Evolutionary conservation across 768 basidiomycete genomes (phyloP).

Genomic region (Mycena polygramma): DNA sequence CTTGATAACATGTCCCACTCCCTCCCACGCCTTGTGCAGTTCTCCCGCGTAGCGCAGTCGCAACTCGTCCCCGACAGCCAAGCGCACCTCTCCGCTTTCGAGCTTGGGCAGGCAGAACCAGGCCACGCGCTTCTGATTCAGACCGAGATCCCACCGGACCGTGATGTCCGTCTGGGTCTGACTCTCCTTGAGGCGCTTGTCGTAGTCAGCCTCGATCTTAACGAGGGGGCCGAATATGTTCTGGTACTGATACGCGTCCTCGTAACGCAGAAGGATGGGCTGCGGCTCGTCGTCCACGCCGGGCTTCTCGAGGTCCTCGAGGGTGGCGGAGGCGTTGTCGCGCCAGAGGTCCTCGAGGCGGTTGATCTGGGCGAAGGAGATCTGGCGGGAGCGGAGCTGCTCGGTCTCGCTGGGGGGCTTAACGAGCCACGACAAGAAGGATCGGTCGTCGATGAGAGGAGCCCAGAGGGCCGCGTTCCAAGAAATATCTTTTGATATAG

Average conservation of each 20-base stretch:
- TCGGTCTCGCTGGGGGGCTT: conserved; percentile 97
- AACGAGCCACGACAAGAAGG: conserved; percentile 99
- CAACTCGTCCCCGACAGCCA: conserved; percentile 97
- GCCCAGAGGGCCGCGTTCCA: conserved; percentile 99
- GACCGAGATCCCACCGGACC: conserved; percentile 96
- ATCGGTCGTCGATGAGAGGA: conserved; percentile 97
- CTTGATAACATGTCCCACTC: conserved; percentile 98
- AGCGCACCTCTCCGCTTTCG: conserved; percentile 96
- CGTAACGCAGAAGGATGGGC: conserved; percentile 89
- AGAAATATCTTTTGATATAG: conserved; percentile 96
- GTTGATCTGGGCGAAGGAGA: conserved; percentile 97
- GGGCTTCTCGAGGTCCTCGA: conserved; percentile 97
- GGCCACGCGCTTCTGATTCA: conserved; percentile 99
- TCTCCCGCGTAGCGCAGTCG: conserved; percentile 91
- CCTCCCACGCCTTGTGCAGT: conserved; percentile 95
- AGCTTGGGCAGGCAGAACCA: conserved; percentile 98
- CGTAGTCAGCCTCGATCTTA: conserved; percentile 99
- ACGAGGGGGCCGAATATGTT: conserved; percentile 99
- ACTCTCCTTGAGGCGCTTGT: conserved; percentile 96
- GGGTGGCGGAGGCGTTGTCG: conserved; percentile 92
- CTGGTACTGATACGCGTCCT: conserved; percentile 99
- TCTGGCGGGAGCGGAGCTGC: conserved; percentile 95
- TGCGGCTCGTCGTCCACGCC: conserved; percentile 99
- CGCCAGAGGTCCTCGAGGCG: conserved; percentile 98
- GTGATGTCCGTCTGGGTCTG: conserved; percentile 98